Base-by-base conservation (phyloP, 2,329 filamentous ascomycete species). In the Botrytis fabae region DNA sequence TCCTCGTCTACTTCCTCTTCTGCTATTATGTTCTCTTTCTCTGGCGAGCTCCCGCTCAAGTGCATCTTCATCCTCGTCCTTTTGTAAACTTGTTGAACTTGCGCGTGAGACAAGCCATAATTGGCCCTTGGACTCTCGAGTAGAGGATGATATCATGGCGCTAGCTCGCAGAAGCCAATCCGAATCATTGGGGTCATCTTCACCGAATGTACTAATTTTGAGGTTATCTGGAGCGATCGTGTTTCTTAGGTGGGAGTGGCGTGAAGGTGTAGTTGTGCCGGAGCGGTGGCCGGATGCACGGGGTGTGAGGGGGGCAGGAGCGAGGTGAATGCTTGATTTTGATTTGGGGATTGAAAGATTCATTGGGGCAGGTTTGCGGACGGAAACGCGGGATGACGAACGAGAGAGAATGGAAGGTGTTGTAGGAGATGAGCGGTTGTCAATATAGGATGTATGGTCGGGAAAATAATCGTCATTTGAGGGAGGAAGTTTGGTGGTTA, bases 71-170 rank as follows among this genome's bases (percentile, higher is more conserved):
- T 88, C 87, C 5, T 83, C 83, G 48, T 88, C 85, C 12, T 82
- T 83, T 78, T 86, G 81, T 38, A 92, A 84, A 78, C 87, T 90
- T 14, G 89, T 92, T 2, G 89, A 91, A 79, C 89, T 91, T 71
- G 87, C 88, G 64, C 89, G 85, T 38, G 89, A 88, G n/a, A 88
- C 84, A 32, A 93, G 85, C 91, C 91, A 93, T 22, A 87, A 83
- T 81, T 92, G 90, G 22, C 91, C 91, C 81, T 92, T 92, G 78
- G 84, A 90, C 79, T 92, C 90, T 73, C 90, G 84, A 28, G 89
- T 85, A 79, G 90, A 88, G 69, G 85, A 86, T 73, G 87, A 87
- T 77, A 92, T 87, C 64, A 90, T 79, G 10, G 89, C 89, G 64
- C 90, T 90, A 0, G 89, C 86, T 44, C 90, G 86, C 38, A 91